These are phyloP conservation scores for Geosmithia flava DNA, from an alignment of 2,329 filamentous ascomycete species.

Conservation along the genomic window DNA sequence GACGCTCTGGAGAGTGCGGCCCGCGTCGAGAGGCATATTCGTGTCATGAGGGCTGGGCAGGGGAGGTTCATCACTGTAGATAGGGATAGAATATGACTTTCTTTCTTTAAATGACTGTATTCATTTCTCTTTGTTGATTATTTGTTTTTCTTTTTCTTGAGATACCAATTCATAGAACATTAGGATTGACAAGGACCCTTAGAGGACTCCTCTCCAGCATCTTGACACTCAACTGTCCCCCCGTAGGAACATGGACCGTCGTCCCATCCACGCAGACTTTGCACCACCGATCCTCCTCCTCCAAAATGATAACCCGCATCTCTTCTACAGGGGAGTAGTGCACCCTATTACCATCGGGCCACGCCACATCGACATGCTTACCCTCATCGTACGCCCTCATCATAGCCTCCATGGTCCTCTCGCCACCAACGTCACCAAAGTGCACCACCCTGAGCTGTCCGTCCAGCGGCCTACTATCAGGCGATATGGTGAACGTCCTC, in stretches of 20 bases:
- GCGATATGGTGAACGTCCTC: constrained; percentile 70
- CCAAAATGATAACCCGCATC: constrained; percentile 52
- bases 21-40: constrained; percentile 34
- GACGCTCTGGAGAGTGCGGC: constrained; percentile 24
- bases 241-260: constrained; percentile 60
- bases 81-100: constrained; percentile 16
- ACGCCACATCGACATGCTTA: constrained; percentile 37
- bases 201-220: constrained; percentile 30
- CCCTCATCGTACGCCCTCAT: constrained; percentile 46
- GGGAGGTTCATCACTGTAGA: constrained; percentile 38
- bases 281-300: constrained; percentile 64
- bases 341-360: constrained; percentile 47
- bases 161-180: too few relatives aligned
- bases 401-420: constrained; percentile 69
- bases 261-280: constrained; percentile 87
- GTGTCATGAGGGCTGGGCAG: constrained; percentile 29
- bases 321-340: constrained; percentile 60
- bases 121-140: not conserved
- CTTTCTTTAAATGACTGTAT: not conserved
- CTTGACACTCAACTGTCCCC: constrained; percentile 58
- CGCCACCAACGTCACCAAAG: constrained; percentile 55
- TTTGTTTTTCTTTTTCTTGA: constrained; percentile 23
- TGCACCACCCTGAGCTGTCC: constrained; percentile 59
- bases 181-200: constrained; percentile 27
- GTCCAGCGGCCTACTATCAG: constrained; percentile 56